Evolutionary conservation across 2,329 filamentous ascomycete genomes (phyloP), one percentile per base, ranked within the genome.

Genomic region (Penicillium sp.): DNA sequence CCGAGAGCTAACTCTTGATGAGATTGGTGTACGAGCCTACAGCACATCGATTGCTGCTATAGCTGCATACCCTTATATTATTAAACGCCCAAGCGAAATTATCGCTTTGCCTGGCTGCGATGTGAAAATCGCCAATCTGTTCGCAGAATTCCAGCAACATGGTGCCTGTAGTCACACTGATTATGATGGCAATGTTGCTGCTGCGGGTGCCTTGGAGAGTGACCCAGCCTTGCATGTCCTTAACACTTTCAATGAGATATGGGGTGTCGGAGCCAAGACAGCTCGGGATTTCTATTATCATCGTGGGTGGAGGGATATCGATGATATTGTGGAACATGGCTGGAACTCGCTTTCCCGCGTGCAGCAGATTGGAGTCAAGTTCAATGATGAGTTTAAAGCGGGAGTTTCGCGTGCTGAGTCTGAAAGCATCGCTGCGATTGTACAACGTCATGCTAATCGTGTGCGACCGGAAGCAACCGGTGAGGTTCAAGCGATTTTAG

Each of bases 331-430:
- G 42, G 90, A 96, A 67, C 83, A 87, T 66, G 92, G 90, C 11
- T 98, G 93, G 93, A 72, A 80, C 21, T 80, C 74, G 0, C 79
- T 98, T 1, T 88, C 83, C 0, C 86, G 92, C 13, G 89, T 91
- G 1, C 93, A 97, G 73, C 92, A 98, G 71, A 96, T 98, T 54
- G 93, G 95, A 0, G 80, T 97, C 45, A 98, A 98, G 71, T 97
- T 88, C 75, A 96, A 96, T 71, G 89, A 96, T 33, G 93, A 98
- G 62, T 90, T 99, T 54, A 78, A 84, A 46, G 75, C 82, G 16
- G 86, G 84, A 14, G 91, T 98, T 4, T 83, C 91, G 0, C 85
- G 92, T 1, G 57, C 69, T 0, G 92, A 98, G 72, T 89, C 92
- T 0, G 87, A 91, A 64, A 68, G 71, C 0, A 96, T 96, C 53